These are phyloP conservation scores for Suillus bovinus DNA, from an alignment of 768 basidiomycete species.

Conservation along the genomic window DNA sequence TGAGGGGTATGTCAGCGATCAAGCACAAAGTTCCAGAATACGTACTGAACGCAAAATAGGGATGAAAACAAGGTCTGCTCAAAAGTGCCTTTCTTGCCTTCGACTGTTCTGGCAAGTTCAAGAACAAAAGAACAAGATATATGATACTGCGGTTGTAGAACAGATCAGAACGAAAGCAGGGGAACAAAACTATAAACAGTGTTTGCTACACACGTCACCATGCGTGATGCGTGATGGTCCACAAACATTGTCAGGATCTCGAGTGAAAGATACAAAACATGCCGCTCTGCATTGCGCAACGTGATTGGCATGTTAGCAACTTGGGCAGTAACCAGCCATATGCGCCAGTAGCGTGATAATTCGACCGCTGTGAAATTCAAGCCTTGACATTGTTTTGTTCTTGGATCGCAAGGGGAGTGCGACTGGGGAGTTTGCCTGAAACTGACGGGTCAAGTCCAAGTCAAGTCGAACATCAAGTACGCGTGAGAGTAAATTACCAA, in stretches of 20 bases:
- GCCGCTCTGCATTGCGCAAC: neutral
- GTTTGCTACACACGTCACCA: no score
- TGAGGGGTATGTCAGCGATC: no score
- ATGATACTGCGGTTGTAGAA: no score
- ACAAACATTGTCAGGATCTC: neutral
- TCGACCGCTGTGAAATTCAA: neutral
- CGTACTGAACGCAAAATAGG: no score
- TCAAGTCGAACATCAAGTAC: neutral
- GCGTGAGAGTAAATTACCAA: neutral
- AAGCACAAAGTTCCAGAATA: no score
- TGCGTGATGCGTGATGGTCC: neutral
- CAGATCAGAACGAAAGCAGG: no score
- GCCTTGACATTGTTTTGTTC: neutral
- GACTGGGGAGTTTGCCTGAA: neutral
- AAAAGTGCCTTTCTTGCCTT: no score
- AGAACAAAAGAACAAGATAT: no score
- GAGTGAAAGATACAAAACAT: neutral
- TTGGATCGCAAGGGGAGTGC: neutral
- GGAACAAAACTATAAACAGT: no score
- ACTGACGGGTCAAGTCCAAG: no score
- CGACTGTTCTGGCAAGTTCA: neutral
- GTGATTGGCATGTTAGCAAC: neutral
- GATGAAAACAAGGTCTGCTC: no score
- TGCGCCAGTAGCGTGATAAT: accelerated
- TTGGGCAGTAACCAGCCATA: neutral